Conservation (phyloP, 192 early-diverging fungal species). For the Chytriomyces hyalinus region DNA sequence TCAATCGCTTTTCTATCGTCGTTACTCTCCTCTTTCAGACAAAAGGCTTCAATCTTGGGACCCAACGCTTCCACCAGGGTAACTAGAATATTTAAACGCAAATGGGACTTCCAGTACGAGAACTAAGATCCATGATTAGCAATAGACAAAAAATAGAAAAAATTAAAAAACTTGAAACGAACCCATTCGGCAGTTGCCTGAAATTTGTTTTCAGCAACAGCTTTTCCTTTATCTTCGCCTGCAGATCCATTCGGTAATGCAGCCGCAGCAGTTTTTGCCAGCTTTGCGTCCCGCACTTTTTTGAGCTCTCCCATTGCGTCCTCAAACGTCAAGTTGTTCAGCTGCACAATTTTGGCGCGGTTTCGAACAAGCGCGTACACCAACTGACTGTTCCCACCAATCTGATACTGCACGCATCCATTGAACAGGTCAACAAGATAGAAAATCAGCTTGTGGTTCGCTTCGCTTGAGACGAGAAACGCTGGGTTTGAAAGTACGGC, state of each 20-base stretch:
- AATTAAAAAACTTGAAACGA: conserved; percentile 35
- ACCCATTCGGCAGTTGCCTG: conserved; percentile 76
- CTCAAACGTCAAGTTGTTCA: conserved; percentile 71
- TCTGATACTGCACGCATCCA: conserved; percentile 85
- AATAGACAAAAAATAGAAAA: conserved; percentile 29
- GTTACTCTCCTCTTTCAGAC: conserved; percentile 62
- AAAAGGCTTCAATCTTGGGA: conserved; percentile 70
- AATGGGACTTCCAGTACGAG: conserved; percentile 66
- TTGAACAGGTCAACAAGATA: conserved; percentile 83
- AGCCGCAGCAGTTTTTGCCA: conserved; percentile 26
- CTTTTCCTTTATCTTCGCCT: neutral
- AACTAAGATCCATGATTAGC: conserved; percentile 43
- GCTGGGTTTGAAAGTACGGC: conserved; percentile 76
- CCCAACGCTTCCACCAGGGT: conserved; percentile 68
- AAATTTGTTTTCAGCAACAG: conserved; percentile 63
- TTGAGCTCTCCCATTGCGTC: conserved; percentile 66
- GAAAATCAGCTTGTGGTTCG: conserved; percentile 74
- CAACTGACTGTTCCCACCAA: conserved; percentile 76
- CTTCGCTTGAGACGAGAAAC: conserved; percentile 80
- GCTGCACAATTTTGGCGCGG: conserved; percentile 70
- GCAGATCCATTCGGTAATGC: neutral
- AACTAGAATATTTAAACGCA: conserved; percentile 75
- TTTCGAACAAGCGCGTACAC: conserved; percentile 81
- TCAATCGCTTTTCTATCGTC: conserved; percentile 67
- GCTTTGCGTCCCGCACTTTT: conserved; percentile 57